Conservation (phyloP, 2,329 filamentous ascomycete species). For the Ceratocystis smalleyi region DNA sequence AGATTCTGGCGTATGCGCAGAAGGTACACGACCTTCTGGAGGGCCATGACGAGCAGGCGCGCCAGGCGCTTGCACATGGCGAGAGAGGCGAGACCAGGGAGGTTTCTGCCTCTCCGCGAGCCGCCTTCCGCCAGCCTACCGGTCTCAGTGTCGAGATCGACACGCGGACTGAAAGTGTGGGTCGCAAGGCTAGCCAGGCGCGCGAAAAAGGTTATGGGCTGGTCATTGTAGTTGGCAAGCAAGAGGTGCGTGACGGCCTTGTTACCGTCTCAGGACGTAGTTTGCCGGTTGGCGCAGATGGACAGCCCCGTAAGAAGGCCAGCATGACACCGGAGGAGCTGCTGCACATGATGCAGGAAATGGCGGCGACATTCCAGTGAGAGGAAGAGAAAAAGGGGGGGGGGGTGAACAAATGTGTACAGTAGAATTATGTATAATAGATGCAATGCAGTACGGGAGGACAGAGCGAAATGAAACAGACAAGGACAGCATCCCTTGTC, state of each 20-base stretch:
- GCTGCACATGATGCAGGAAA: slow-evolving; percentile 30
- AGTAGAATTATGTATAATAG: slow-evolving; percentile 11
- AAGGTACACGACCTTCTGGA: slow-evolving; percentile 33
- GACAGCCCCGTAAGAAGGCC: slow-evolving; percentile 23
- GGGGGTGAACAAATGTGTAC: slow-evolving; percentile 7
- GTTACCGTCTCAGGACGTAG: slow-evolving; percentile 35
- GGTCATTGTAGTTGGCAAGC: slow-evolving; percentile 56
- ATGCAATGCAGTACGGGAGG: background rate
- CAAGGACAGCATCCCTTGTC: background rate
- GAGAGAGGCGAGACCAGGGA: slow-evolving; percentile 19
- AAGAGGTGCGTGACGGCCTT: slow-evolving; percentile 43
- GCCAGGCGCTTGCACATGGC: slow-evolving; percentile 17
- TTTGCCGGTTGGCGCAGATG: slow-evolving; percentile 20
- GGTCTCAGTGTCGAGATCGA: slow-evolving; percentile 56
- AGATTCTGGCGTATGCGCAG: slow-evolving; percentile 36
- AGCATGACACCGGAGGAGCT: slow-evolving; percentile 32
- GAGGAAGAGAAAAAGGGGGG: slow-evolving; percentile 17
- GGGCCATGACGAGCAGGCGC: slow-evolving; percentile 23
- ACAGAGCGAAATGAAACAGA: background rate
- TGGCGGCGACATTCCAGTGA: slow-evolving; percentile 34
- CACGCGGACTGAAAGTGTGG: slow-evolving; percentile 42
- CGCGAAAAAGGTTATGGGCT: slow-evolving; percentile 55
- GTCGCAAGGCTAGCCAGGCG: slow-evolving; percentile 59
- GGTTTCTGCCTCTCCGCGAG: slow-evolving; percentile 18
- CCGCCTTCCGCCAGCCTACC: slow-evolving; percentile 39